Evolutionary conservation across 108 stramenopile species (phyloP).

Genomic region (Skeletonema marinoi): DNA sequence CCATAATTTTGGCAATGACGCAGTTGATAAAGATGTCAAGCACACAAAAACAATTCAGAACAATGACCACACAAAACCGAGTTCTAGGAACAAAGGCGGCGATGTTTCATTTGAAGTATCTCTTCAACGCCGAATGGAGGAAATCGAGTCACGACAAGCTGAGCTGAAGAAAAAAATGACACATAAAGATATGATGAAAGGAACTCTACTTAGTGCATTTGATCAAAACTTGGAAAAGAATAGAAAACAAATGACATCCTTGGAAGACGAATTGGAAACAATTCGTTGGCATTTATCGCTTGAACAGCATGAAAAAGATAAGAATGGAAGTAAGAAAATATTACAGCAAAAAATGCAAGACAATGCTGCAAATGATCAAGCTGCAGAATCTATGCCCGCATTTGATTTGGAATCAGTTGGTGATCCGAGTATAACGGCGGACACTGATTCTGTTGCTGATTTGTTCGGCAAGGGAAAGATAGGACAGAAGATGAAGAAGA

Average conservation of each 20-base stretch:
- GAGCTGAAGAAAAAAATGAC: slow-evolving; percentile 14
- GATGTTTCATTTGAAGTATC: slow-evolving; percentile 11
- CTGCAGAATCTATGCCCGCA: not conserved
- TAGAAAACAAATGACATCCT: slow-evolving; percentile 1
- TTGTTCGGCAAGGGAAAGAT: slow-evolving; percentile 5
- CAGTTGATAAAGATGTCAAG: not conserved
- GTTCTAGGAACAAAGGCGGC: not conserved
- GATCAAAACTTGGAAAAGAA: slow-evolving; percentile 35
- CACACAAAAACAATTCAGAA: not conserved
- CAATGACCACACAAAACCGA: not conserved
- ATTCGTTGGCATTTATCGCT: slow-evolving; percentile 32
- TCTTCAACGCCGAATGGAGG: slow-evolving; percentile 27
- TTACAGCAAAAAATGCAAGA: not conserved
- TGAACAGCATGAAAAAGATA: slow-evolving; percentile 5
- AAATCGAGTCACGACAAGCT: slow-evolving; percentile 23
- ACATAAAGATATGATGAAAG: slow-evolving; percentile 39
- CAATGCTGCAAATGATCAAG: not conserved
- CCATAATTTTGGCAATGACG: slow-evolving; percentile 28
- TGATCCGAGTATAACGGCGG: slow-evolving; percentile 40
- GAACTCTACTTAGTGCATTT: slow-evolving; percentile 35
- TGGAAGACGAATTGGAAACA: slow-evolving; percentile 24
- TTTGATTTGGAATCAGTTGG: slow-evolving; percentile 28
- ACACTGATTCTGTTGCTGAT: slow-evolving; percentile 23
- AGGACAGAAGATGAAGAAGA: slow-evolving; percentile 1
- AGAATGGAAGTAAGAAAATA: not conserved